phyloP scores from a whole-genome alignment of 1,139 yeast species.

The Geotrichum klebahnii region DNA sequence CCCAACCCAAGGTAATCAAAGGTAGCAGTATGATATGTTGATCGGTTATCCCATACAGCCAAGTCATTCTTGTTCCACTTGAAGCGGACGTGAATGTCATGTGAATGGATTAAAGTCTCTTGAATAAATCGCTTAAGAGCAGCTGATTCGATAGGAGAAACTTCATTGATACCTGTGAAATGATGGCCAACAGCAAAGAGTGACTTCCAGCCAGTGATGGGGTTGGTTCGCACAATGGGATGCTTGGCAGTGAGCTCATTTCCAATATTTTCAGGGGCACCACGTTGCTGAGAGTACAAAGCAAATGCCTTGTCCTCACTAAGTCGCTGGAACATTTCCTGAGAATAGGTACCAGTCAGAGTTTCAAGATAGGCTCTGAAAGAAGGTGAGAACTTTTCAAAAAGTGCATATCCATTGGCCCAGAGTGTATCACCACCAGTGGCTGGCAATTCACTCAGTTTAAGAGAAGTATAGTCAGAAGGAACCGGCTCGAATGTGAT shows the following conservation, averaged over 20 bases:
- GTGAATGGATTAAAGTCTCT: conserved; percentile 44
- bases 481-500: conserved; percentile 48
- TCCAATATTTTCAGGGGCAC: conserved; percentile 37
- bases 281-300: conserved; percentile 38
- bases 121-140: conserved; percentile 44
- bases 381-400: conserved; percentile 46
- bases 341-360: conserved; percentile 34
- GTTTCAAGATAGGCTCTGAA: conserved; percentile 44
- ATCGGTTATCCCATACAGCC: conserved; percentile 42
- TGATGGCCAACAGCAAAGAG: conserved; percentile 44
- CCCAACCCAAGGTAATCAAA: conserved; percentile 21
- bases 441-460: conserved; percentile 44
- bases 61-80: conserved; percentile 57
- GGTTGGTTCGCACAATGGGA: conserved; percentile 48
- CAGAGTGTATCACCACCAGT: conserved; percentile 50
- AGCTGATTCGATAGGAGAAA: conserved; percentile 40
- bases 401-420: conserved; percentile 48
- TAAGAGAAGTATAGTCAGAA: conserved; percentile 46
- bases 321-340: conserved; percentile 35
- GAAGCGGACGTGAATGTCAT: conserved; percentile 44
- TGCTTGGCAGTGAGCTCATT: conserved; percentile 39
- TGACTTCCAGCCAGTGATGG: conserved; percentile 49
- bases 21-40: conserved; percentile 35
- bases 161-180: conserved; percentile 43
- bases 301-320: conserved; percentile 41